Evolutionary conservation across 1,284 basidiomycete species (phyloP).

Genomic region (Trichosporon sp.): DNA sequence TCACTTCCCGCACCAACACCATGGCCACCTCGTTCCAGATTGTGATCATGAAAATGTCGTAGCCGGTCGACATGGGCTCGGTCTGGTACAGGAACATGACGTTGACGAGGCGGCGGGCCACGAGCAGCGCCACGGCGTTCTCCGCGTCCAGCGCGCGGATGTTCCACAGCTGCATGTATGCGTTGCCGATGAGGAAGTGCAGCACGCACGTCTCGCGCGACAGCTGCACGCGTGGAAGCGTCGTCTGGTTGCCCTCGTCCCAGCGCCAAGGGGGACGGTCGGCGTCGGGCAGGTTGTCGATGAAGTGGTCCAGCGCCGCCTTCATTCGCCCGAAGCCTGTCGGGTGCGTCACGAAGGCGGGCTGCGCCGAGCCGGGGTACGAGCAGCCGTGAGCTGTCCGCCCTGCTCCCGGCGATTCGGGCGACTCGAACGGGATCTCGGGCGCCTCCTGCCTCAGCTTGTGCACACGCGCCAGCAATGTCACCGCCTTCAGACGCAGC

Average conservation of each 20-base stretch:
- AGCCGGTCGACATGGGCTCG: slow-evolving; percentile 20
- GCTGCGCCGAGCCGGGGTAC: slow-evolving; percentile 16
- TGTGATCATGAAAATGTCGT: slow-evolving; percentile 27
- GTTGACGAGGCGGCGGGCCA: slow-evolving; percentile 27
- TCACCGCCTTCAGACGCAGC: slow-evolving; percentile 25
- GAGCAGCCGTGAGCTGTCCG: slow-evolving; percentile 9
- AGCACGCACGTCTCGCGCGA: slow-evolving; percentile 17
- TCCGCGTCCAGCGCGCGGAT: slow-evolving; percentile 20
- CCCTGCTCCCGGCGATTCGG: neutral
- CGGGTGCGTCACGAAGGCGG: slow-evolving; percentile 16
- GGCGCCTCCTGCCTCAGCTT: slow-evolving; percentile 18
- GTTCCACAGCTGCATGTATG: slow-evolving; percentile 31
- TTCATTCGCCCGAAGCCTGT: slow-evolving; percentile 16
- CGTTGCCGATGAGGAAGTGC: slow-evolving; percentile 27
- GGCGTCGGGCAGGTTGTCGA: slow-evolving; percentile 23
- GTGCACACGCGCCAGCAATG: slow-evolving; percentile 19
- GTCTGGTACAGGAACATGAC: slow-evolving; percentile 26
- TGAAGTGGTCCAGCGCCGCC: slow-evolving; percentile 14
- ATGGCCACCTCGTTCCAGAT: slow-evolving; percentile 32
- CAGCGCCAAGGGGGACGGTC: slow-evolving; percentile 33
- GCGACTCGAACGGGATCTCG: slow-evolving; percentile 11
- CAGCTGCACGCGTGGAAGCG: slow-evolving; percentile 12
- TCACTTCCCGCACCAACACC: slow-evolving; percentile 27
- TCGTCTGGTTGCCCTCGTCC: slow-evolving; percentile 18
- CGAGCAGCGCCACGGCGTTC: slow-evolving; percentile 24